Evolutionary conservation across 805 yeast genomes (phyloP).

Genomic region (Saturnispora mendoncae): DNA sequence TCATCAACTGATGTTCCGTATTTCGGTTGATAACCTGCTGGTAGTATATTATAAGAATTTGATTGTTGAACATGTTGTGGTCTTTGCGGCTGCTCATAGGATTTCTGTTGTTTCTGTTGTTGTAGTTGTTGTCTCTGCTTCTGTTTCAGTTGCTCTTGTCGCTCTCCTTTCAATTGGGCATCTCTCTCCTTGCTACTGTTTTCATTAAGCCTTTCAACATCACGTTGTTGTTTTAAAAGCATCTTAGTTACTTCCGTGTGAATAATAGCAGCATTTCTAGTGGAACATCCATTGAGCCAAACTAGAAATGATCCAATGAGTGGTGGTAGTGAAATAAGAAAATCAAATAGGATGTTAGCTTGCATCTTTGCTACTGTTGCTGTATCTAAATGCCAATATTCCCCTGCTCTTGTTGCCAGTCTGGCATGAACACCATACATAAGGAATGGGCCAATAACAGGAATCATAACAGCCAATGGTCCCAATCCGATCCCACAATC

Average conservation of each 20-base stretch:
- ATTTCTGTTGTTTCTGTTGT: too few species aligned
- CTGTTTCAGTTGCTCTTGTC: too few species aligned
- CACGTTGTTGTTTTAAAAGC: slow-evolving; percentile 14
- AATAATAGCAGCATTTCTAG: slow-evolving; percentile 78
- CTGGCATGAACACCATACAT: slow-evolving; percentile 76
- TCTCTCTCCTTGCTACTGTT: background rate
- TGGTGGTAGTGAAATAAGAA: slow-evolving; percentile 71
- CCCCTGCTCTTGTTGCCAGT: slow-evolving; percentile 51
- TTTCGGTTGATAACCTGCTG: too few species aligned
- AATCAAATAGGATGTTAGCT: slow-evolving; percentile 66
- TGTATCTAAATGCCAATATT: slow-evolving; percentile 47
- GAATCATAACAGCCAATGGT: slow-evolving; percentile 57
- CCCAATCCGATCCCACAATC: slow-evolving; percentile 75
- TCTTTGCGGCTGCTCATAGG: too few species aligned
- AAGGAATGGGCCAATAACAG: slow-evolving; percentile 74
- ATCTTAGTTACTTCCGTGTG: slow-evolving; percentile 34
- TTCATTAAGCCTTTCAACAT: background rate
- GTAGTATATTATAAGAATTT: too few species aligned
- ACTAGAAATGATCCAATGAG: slow-evolving; percentile 66
- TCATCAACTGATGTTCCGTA: too few species aligned
- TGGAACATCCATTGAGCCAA: slow-evolving; percentile 81
- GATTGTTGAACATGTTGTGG: too few species aligned
- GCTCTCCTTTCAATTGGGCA: too few species aligned
- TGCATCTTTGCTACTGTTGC: slow-evolving; percentile 60
- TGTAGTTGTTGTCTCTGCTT: too few species aligned